phyloP scores from a whole-genome alignment of 352 stramenopile genomes.

The Globisporangium nunn region DNA sequence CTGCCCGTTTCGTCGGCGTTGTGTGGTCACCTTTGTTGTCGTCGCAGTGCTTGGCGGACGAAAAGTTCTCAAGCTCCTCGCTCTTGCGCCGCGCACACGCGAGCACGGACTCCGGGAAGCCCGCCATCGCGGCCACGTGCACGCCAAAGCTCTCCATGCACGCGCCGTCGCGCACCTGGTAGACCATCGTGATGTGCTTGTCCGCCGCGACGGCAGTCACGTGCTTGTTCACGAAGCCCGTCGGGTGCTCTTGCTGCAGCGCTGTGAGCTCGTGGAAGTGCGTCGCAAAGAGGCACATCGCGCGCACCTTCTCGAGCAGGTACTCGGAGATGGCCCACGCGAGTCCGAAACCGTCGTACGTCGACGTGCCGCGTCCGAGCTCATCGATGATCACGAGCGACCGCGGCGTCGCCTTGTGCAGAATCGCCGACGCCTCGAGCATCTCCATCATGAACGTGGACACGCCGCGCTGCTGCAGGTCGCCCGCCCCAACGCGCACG shows the following conservation, averaged over 20 bases:
- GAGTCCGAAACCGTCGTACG: slow-evolving; percentile 96
- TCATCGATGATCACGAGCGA: slow-evolving; percentile 99
- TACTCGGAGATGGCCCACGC: slow-evolving; percentile 98
- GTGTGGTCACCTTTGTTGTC: not conserved
- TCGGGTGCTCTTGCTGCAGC: slow-evolving; percentile 67
- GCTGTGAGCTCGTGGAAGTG: slow-evolving; percentile 99
- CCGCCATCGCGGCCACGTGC: slow-evolving; percentile 96
- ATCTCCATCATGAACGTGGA: slow-evolving; percentile 99
- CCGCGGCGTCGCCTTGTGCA: slow-evolving; percentile 89
- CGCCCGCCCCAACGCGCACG: slow-evolving; percentile 94
- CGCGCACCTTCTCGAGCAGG: slow-evolving; percentile 88
- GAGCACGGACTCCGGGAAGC: slow-evolving; percentile 93
- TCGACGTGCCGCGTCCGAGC: slow-evolving; percentile 96
- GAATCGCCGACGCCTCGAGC: slow-evolving; percentile 96
- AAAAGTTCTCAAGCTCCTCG: slow-evolving; percentile 88
- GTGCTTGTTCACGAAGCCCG: slow-evolving; percentile 94
- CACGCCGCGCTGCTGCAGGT: slow-evolving; percentile 95
- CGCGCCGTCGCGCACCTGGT: slow-evolving; percentile 90
- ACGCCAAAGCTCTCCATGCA: slow-evolving; percentile 99
- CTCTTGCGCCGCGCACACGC: slow-evolving; percentile 92
- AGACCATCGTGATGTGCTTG: slow-evolving; percentile 87
- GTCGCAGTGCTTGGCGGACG: slow-evolving; percentile 1
- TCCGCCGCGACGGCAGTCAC: slow-evolving; percentile 88
- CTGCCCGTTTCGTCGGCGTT: slow-evolving; percentile 5
- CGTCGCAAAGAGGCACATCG: slow-evolving; percentile 93